These are phyloP conservation scores for Ceriops decandra DNA, from an alignment of 345 rosid species.

Conservation along the genomic window DNA sequence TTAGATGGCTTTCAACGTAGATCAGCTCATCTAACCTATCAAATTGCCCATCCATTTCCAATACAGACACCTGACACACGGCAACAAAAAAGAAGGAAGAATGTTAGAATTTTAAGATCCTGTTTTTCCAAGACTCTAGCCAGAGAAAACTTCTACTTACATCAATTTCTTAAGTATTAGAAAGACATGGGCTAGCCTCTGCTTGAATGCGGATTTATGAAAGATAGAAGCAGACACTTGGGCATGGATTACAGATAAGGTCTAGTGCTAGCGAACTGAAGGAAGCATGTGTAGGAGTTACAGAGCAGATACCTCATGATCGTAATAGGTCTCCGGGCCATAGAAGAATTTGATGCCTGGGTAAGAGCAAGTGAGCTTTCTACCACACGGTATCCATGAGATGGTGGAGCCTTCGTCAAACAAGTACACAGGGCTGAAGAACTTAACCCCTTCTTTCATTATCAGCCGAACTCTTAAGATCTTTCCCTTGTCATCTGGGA, in stretches of 20 bases:
- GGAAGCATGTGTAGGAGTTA: not conserved
- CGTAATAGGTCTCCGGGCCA: slow-evolving; percentile 74
- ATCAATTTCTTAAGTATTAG: no score
- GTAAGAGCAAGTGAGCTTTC: slow-evolving; percentile 94
- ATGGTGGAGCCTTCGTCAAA: slow-evolving; percentile 94
- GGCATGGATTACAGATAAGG: no score
- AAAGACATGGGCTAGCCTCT: no score
- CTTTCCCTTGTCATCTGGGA: slow-evolving; percentile 93
- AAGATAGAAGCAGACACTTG: no score
- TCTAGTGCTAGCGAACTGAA: not conserved
- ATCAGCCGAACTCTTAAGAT: slow-evolving; percentile 86
- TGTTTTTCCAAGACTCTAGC: not conserved
- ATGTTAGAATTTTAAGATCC: not conserved
- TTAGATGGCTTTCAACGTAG: slow-evolving; percentile 88
- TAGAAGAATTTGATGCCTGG: slow-evolving; percentile 93
- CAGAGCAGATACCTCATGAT: slow-evolving; percentile 57
- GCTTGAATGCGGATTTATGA: no score
- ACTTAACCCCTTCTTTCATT: slow-evolving; percentile 88
- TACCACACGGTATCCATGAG: slow-evolving; percentile 94
- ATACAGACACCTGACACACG: slow-evolving; percentile 60
- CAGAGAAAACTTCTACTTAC: not conserved
- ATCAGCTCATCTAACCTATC: slow-evolving; percentile 96
- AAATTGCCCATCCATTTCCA: slow-evolving; percentile 98
- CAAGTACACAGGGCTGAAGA: slow-evolving; percentile 83
- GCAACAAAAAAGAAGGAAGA: not conserved